Percentiles rank a stretch among this genome's conserved stretches.
Conservation (phyloP, 2,329 filamentous ascomycete species). For the Malbranchea cinnamomea region DNA sequence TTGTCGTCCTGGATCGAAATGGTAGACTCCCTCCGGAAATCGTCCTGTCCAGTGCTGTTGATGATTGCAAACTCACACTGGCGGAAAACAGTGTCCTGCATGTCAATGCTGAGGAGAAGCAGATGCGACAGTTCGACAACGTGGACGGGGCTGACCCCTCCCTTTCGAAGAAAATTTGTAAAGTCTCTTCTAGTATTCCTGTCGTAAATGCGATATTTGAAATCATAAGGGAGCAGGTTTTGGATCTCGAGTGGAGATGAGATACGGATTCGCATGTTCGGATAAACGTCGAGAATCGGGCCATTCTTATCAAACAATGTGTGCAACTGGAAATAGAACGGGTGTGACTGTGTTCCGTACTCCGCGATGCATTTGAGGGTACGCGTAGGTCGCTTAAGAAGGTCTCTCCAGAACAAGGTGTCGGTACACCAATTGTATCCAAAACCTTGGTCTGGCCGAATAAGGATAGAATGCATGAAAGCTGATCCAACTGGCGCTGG, state of each 20-base stretch:
- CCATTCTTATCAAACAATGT: conserved; percentile 72
- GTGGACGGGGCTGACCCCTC: conserved; percentile 91
- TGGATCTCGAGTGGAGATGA: conserved; percentile 89
- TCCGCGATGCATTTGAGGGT: conserved; percentile 84
- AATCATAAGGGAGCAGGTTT: conserved; percentile 89
- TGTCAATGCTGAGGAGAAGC: conserved; percentile 79
- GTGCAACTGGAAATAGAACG: conserved; percentile 95
- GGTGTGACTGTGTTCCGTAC: conserved; percentile 56
- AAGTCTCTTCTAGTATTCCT: conserved; percentile 98
- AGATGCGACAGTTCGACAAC: conserved; percentile 93
- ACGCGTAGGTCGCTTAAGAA: conserved; percentile 68
- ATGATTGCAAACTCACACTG: conserved; percentile 95
- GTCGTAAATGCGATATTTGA: conserved; percentile 98
- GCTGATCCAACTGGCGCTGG: conserved; percentile 86
- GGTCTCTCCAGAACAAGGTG: conserved; percentile 79
- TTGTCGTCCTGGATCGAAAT: conserved; percentile 74
- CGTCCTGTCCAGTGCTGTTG: conserved; percentile 74
- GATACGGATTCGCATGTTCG: conserved; percentile 84
- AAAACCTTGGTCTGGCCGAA: conserved; percentile 89
- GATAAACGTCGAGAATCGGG: conserved; percentile 70
- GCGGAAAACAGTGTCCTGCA: conserved; percentile 92
- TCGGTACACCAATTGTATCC: conserved; percentile 92
- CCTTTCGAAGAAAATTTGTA: conserved; percentile 95
- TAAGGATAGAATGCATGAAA: conserved; percentile 72
- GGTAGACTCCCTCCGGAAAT: conserved; percentile 70